phyloP scores from a whole-genome alignment of 2,329 filamentous ascomycete species.

The Aureobasidium namibiae region DNA sequence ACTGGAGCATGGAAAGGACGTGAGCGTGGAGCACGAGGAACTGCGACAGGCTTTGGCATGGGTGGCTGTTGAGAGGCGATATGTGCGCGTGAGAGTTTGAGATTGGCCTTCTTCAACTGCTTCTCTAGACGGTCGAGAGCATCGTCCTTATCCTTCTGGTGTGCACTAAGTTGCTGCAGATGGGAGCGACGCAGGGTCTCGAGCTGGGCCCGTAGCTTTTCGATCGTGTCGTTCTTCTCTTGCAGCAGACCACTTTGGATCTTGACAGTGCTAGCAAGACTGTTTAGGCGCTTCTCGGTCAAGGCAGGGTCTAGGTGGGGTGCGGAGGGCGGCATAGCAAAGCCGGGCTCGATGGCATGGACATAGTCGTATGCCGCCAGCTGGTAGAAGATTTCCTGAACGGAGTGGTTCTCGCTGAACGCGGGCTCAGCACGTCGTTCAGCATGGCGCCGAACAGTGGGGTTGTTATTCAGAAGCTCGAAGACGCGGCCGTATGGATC shows the following conservation, averaged over 20 bases:
- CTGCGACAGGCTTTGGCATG: neutral
- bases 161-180: neutral
- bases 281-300: slow-evolving; percentile 3
- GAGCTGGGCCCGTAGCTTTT: slow-evolving; percentile 3
- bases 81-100: neutral
- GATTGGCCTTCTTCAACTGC: neutral
- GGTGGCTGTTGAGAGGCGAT: neutral
- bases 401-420: neutral
- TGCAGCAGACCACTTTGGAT: neutral
- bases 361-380: slow-evolving; percentile 9
- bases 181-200: neutral
- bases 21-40: neutral
- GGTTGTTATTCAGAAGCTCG: neutral
- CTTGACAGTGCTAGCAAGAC: slow-evolving; percentile 1
- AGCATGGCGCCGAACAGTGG: neutral
- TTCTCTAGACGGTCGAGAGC: neutral
- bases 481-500: neutral
- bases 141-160: neutral
- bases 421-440: neutral
- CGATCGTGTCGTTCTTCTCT: slow-evolving; percentile 1
- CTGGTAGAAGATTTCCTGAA: neutral
- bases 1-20: neutral
- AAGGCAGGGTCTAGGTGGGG: neutral
- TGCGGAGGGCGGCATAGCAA: neutral
- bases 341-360: neutral